Conservation (phyloP, 306 rosid genomes). For the Chamaecrista fasciculata region DNA sequence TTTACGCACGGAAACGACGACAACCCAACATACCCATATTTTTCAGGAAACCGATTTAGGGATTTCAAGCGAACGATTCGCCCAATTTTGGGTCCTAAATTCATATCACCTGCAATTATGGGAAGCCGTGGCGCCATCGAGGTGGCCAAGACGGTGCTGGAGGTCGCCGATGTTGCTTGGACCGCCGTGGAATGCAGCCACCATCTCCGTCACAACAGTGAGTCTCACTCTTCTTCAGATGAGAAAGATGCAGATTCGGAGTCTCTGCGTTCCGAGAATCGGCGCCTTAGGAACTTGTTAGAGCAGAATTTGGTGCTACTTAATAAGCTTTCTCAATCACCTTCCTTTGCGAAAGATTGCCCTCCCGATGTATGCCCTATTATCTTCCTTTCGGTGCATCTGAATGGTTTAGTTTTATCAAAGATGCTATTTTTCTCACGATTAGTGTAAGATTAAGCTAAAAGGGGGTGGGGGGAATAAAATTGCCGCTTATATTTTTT, state of each 20-base stretch:
- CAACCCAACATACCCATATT: not conserved
- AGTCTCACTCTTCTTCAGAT: constrained; percentile 28
- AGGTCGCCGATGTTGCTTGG: constrained; percentile 97
- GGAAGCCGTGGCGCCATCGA: constrained; percentile 55
- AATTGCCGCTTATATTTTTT: not conserved
- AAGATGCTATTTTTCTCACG: not conserved
- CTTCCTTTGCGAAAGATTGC: constrained; percentile 55
- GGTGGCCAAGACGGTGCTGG: constrained; percentile 88
- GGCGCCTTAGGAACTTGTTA: constrained; percentile 62
- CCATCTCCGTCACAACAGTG: constrained; percentile 43
- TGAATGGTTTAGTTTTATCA: not conserved
- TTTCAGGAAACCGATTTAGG: not conserved
- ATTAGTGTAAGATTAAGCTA: not conserved
- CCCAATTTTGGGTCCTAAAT: not conserved
- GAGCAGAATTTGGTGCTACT: constrained; percentile 74
- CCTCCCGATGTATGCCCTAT: constrained; percentile 67
- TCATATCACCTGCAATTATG: constrained; percentile 34
- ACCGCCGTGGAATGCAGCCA: constrained; percentile 66
- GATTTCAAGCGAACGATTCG: not conserved
- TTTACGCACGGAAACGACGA: constrained; percentile 5
- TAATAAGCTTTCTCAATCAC: constrained; percentile 62
- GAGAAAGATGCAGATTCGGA: constrained; percentile 47
- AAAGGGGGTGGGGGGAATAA: not conserved
- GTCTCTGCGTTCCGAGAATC: constrained; percentile 72
- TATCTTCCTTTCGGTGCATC: not conserved